Conservation (phyloP, 257 asterid species). For the Salvia miltiorrhiza region DNA sequence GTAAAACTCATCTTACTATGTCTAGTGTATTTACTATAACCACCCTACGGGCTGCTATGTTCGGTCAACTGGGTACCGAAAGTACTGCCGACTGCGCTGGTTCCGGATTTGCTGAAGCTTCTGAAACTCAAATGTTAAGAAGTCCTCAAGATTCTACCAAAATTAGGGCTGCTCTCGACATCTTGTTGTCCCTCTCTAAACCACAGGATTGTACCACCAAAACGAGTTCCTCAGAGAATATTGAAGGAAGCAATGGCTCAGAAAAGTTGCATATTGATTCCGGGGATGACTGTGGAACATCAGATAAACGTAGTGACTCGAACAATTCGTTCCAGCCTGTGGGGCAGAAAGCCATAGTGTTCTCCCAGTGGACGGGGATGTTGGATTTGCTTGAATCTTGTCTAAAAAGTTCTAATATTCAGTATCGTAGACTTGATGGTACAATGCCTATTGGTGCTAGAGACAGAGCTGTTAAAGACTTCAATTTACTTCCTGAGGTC, state of each 20-base stretch:
- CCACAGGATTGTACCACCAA: constrained; percentile 27
- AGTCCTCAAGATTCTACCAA: constrained; percentile 73
- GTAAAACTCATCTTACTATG: constrained; percentile 59
- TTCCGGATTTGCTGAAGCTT: constrained; percentile 32
- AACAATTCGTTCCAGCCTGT: constrained; percentile 24
- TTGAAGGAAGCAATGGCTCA: constrained; percentile 21
- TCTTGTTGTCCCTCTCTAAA: constrained; percentile 58
- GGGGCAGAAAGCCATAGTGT: constrained; percentile 92
- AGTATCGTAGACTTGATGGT: constrained; percentile 94
- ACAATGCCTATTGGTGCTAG: constrained; percentile 88
- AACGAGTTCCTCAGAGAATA: constrained; percentile 25
- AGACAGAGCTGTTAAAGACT: constrained; percentile 95
- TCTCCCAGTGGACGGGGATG: constrained; percentile 99
- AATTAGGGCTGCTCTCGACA: constrained; percentile 78
- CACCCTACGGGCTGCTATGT: constrained; percentile 52
- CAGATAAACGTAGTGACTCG: constrained; percentile 21
- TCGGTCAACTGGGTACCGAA: constrained; percentile 39
- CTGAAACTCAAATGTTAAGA: constrained; percentile 34
- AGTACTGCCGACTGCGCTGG: constrained; percentile 32
- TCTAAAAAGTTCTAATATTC: constrained; percentile 57
- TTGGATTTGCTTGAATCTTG: constrained; percentile 86
- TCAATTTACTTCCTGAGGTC: constrained; percentile 87
- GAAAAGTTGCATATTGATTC: constrained; percentile 27
- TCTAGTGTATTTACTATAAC: constrained; percentile 57
- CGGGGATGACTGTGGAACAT: constrained; percentile 18